A percentile compares a stretch with the other conserved stretches of the same genome.
These are phyloP conservation scores for Kwoniella newhampshirensis DNA, from an alignment of 768 basidiomycete species.

Conservation along the genomic window DNA sequence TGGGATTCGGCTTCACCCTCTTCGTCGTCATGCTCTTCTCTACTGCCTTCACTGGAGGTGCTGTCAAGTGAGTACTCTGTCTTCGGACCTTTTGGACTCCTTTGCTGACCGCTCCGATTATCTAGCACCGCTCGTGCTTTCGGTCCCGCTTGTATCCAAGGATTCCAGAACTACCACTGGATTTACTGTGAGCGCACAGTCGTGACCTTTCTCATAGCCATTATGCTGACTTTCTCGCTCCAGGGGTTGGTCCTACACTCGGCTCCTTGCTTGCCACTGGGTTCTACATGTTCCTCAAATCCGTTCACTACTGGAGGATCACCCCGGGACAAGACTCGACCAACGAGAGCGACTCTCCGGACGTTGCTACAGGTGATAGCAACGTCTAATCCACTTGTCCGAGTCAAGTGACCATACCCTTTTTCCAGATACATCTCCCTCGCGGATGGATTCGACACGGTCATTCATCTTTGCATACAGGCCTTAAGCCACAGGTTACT, in stretches of 20 bases:
- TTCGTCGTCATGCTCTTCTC: conserved; percentile 48
- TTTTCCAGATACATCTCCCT: too few relatives aligned
- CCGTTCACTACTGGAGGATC: conserved; percentile 41
- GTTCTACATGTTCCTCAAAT: conserved; percentile 64
- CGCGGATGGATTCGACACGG: background rate
- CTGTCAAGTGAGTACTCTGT: conserved; percentile 44
- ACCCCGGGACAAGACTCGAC: conserved; percentile 29
- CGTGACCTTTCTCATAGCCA: background rate
- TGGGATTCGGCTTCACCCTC: conserved; percentile 47
- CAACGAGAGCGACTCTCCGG: conserved; percentile 10
- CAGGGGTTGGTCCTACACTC: conserved; percentile 66
- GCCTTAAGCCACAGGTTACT: conserved; percentile 5
- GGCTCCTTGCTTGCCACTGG: conserved; percentile 64
- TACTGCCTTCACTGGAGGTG: conserved; percentile 46
- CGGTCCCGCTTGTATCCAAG: conserved; percentile 43
- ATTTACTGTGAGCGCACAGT: conserved; percentile 36
- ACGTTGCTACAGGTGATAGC: conserved; percentile 1
- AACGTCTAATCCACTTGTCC: background rate
- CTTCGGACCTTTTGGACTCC: too few relatives aligned
- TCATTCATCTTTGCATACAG: too few relatives aligned
- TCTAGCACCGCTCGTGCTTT: conserved; percentile 51
- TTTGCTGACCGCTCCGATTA: too few relatives aligned
- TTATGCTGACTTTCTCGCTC: background rate
- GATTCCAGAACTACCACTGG: conserved; percentile 46
- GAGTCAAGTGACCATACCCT: too few relatives aligned